Evolutionary conservation across 2,329 filamentous ascomycete species (phyloP).

Genomic region (Cladorrhinum sp.): DNA sequence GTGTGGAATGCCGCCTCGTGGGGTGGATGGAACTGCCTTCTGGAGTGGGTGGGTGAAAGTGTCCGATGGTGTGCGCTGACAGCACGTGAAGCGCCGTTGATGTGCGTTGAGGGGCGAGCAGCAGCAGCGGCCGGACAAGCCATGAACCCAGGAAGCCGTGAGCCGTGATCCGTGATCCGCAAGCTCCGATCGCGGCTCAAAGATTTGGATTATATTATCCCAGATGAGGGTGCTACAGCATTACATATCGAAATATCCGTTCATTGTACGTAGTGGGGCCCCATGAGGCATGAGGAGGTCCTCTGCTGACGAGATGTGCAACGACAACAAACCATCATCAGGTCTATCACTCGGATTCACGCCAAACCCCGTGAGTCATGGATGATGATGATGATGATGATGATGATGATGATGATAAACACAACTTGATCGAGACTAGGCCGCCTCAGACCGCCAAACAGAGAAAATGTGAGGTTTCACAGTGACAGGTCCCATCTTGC

Average conservation of each 20-base stretch:
- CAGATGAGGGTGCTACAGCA: neutral
- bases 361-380: neutral
- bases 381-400: neutral
- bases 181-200: neutral
- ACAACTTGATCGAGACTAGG: neutral
- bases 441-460: neutral
- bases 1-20: slow-evolving; percentile 1
- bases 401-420: neutral
- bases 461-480: neutral
- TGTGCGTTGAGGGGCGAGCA: slow-evolving; percentile 13
- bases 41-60: neutral
- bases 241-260: neutral
- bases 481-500: neutral
- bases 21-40: neutral
- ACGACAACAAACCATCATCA: neutral
- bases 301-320: neutral
- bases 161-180: neutral
- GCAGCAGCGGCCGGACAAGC: neutral
- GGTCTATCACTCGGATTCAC: neutral
- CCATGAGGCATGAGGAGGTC: neutral
- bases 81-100: slow-evolving; percentile 25
- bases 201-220: neutral
- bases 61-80: slow-evolving; percentile 12
- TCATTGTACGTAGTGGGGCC: neutral
- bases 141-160: neutral